Evolutionary conservation across 108 stramenopile species (phyloP).

Genomic region (Nitzschia sp.): DNA sequence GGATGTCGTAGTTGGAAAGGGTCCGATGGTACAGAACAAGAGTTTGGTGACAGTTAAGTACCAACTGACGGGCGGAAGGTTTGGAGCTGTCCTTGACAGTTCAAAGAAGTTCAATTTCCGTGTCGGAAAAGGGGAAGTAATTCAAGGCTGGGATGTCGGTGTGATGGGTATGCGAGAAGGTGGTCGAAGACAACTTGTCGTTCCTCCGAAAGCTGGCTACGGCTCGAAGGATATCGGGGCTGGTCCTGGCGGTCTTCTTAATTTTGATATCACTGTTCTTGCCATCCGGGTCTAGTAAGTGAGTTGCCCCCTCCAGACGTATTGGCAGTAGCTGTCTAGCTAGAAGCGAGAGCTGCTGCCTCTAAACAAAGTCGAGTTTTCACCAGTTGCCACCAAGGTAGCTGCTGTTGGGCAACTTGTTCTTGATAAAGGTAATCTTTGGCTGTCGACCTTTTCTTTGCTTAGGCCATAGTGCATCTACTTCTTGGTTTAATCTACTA

Average conservation of each 20-base stretch:
- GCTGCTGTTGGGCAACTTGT: no score
- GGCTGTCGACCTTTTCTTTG: no score
- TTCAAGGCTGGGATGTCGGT: constrained; percentile 82
- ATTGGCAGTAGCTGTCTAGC: no score
- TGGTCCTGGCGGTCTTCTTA: constrained; percentile 53
- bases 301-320: no score
- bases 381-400: no score
- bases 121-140: constrained; percentile 67
- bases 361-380: no score
- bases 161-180: constrained; percentile 78
- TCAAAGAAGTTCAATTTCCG: constrained; percentile 57
- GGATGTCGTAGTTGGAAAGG: constrained; percentile 48
- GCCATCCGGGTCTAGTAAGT: neutral
- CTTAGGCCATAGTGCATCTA: no score
- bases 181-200: constrained; percentile 64
- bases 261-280: constrained; percentile 48
- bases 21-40: constrained; percentile 37
- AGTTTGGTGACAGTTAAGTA: constrained; percentile 45
- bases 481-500: no score
- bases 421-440: no score
- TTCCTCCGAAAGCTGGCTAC: constrained; percentile 81
- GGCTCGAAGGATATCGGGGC: constrained; percentile 67
- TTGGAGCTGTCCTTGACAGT: constrained; percentile 49
- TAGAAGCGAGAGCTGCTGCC: no score
- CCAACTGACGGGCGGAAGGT: constrained; percentile 35